Base-by-base conservation (phyloP, 2,329 filamentous ascomycete species). In the Aspergillus alliaceus region DNA sequence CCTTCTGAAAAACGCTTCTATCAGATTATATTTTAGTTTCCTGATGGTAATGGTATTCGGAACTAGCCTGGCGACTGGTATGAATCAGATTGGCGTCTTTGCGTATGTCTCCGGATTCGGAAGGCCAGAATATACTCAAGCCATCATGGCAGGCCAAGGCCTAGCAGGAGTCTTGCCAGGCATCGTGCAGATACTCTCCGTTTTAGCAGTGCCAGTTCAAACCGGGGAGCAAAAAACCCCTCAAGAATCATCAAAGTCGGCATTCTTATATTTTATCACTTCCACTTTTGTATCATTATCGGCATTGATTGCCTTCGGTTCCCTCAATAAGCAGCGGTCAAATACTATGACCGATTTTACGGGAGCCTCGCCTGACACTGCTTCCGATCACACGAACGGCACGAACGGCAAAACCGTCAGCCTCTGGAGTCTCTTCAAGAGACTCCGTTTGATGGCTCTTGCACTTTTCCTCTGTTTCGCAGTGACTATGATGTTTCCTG, bases 71-170 rank as follows among this genome's bases (percentile, higher is more conserved):
- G 92, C 91, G 0, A 90, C 92, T 0, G 93, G 90, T 0, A 80
- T 97, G 51, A 90, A 93, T 64, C 95, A 98, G 76, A 98, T 98
- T 73, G 95, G 95, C 18, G 86, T 95, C 11, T 96, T 97, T 72
- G 91, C 95, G 2, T 98, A 93, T 71, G 92, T 91, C 3, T 86
- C 90, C 3, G 88, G 90, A 52, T 98, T 96, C 69, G 91, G 88
- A 34, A 82, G 90, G 51, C 85, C 89, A 20, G 90, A 95, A 74
- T 99, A 98, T 74, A 96, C 91, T 54, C 93, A 98, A 75, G 93
- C 89, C 24, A 92, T 98, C 74, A 98, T 99, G 93, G 87, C 89
- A 3, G 95, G 95, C 1, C 95, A 99, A 75, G 93, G 88, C 31
- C 82, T 99, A 4, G 93, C 95, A 0, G 95, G 95, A 29, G 93